phyloP scores from a whole-genome alignment of 306 rosid species.

The Hippophae rhamnoides region DNA sequence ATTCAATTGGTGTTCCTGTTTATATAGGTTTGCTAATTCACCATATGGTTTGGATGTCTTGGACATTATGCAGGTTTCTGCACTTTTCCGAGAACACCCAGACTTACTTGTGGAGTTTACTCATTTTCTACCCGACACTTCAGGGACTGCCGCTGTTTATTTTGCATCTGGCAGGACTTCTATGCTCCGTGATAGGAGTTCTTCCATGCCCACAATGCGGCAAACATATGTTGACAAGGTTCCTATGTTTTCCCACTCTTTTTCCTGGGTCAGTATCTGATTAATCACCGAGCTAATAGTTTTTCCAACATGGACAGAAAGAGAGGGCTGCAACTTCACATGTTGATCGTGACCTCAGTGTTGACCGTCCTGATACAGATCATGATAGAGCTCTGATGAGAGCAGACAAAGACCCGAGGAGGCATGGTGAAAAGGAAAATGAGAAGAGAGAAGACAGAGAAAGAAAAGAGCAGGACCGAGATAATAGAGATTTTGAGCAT shows the following conservation, averaged over 20 bases:
- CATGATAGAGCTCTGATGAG: constrained; percentile 58
- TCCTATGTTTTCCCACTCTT: constrained; percentile 13
- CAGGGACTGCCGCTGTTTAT: constrained; percentile 50
- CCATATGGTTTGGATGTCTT: constrained; percentile 16
- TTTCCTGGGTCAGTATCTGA: constrained; percentile 13
- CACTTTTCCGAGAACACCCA: constrained; percentile 69
- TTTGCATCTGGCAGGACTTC: constrained; percentile 51
- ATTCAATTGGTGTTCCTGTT: constrained; percentile 6
- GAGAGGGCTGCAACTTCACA: constrained; percentile 56
- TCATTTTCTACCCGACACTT: constrained; percentile 79
- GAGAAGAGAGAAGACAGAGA: constrained; percentile 81
- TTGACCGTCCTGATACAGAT: constrained; percentile 78
- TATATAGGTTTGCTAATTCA: neutral
- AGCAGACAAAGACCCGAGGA: constrained; percentile 70
- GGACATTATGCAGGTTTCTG: constrained; percentile 58
- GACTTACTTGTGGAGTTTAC: constrained; percentile 82
- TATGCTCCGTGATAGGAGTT: constrained; percentile 68
- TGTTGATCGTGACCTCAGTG: constrained; percentile 74
- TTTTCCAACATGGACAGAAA: constrained; percentile 45
- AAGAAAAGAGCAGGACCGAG: constrained; percentile 45
- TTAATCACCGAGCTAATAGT: constrained; percentile 26
- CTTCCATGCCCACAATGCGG: constrained; percentile 64
- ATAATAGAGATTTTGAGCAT: constrained; percentile 73
- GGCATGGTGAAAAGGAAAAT: constrained; percentile 76
- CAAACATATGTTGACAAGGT: constrained; percentile 77